Evolutionary conservation across 768 basidiomycete genomes (phyloP), one percentile per base, ranked within the genome.

Genomic region (Agaricus subrufescens): DNA sequence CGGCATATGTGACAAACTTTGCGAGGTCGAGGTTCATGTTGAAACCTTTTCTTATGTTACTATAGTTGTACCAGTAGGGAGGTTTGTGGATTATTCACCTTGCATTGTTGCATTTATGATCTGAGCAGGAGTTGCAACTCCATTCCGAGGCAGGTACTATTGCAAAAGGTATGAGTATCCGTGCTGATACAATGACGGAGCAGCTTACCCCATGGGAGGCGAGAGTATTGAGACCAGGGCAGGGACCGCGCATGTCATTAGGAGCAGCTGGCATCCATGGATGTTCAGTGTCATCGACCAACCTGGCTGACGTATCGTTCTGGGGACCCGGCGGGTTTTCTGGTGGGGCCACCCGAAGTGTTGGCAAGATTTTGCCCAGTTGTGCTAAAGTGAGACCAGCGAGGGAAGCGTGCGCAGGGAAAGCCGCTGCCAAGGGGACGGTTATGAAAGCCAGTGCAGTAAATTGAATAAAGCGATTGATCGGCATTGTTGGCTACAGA

Each of bases 171-270:
- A n/a, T 26, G 40, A 42, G n/a, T 19, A 11, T 19, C 2, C 3
- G 12, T 34, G 7, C 1, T 5, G 40, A 42, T 5, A 2, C 2
- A 6, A 42, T 12, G 10, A 6, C 2, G 19, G 6, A n/a, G 19
- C 3, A 50, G 9, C 6, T n/a, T 59, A 64, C 63, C 25, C 61
- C 63, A 50, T 62, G 61, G 31, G 59, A 60, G 23, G 63, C 63
- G n/a, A 64, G 59, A 3, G 63, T 59, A 31, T 64, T 64, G 26
- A 64, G 39, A 12, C 61, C 63, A 39, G 63, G 63, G 44, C 63
- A 64, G 15, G 61, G 61, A 0, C 63, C 63, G 11, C 63, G 59
- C 29, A 58, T 59, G 38, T 62, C 64, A 4, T 45, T 52, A 5
- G 53, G 54, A 4, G 26, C 27, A 3, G 47, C 48, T 10, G 62